Base-by-base conservation (phyloP, 1,139 yeast species). In the Suhomyces guaymorum region DNA sequence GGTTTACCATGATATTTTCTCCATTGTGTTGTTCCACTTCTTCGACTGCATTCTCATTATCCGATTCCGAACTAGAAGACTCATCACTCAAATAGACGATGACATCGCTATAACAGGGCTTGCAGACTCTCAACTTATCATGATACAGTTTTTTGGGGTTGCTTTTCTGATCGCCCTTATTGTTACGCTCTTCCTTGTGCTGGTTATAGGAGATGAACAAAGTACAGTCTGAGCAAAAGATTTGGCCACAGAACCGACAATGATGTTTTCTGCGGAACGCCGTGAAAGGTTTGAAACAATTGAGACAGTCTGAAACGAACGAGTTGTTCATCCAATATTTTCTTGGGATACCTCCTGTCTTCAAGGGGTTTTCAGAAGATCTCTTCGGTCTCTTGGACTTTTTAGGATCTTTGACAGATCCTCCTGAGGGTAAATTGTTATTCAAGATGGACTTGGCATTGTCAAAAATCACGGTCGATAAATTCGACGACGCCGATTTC, bases 311-410 rank as follows among this genome's bases (percentile, higher is more conserved):
- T 5, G 81, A 74, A 0, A 89, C 92, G 52, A 84, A 83, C 32
- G 87, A 86, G 58, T 87, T 95, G 54, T 86, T 84, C 95, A 87
- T 87, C 96, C 96, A 87, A 54, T 84, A 87, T 51, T 84, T 86
- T 33, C 73, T 74, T 0, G 85, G 81, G 2, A 80, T 65, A 2
- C 77, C 59, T 49, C 73, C 75, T 29, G 64, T 66, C 44, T 75
- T 62, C 55, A 71, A 58, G 1, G 77, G 77, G 36, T 71, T 71
- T 32, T 69, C 68, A 3, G 73, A 67, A 34, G 58, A 58, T 54
- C 54, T 63, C 41, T 56, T 73, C 35, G 63, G 63, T 32, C 55
- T 57, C 38, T 51, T 53, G 35, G 48, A 53, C 32, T 50, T 54
- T 21, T 37, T 46, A 16, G 37, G 42, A 55, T 11, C n/a, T 9